Conservation (phyloP, 345 rosid genomes). For the Turnera subulata region DNA sequence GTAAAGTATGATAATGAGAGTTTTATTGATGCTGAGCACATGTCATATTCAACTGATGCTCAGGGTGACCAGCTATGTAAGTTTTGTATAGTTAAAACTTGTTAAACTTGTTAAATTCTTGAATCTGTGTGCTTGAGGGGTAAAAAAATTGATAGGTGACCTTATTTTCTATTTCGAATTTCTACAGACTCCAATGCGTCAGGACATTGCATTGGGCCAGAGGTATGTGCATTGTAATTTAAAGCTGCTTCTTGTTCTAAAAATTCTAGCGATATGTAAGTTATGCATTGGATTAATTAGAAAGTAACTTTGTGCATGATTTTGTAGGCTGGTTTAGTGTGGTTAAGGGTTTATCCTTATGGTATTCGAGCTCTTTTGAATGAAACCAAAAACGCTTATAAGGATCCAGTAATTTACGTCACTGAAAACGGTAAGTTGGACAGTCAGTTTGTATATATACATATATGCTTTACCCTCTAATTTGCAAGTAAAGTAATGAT, state of each 20-base stretch:
- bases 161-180: too few relatives aligned
- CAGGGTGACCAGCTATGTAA: neutral
- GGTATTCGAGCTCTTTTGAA: slow-evolving; percentile 14
- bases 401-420: neutral
- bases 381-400: slow-evolving; percentile 9
- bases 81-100: neutral
- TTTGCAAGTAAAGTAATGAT: too few relatives aligned
- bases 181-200: too few relatives aligned
- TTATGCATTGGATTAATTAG: too few relatives aligned
- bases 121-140: too few relatives aligned
- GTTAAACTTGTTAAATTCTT: too few relatives aligned
- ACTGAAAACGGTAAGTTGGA: too few relatives aligned
- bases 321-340: slow-evolving; percentile 2
- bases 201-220: neutral
- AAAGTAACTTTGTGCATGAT: neutral
- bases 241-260: too few relatives aligned
- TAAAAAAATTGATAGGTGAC: too few relatives aligned
- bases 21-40: neutral
- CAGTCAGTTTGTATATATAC: too few relatives aligned
- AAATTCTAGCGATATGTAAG: too few relatives aligned
- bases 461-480: too few relatives aligned
- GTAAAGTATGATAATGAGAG: neutral
- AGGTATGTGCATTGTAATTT: neutral
- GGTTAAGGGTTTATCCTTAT: slow-evolving; percentile 5
- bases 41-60: neutral